These are phyloP conservation scores for Russula vinacea DNA, from an alignment of 768 basidiomycete species.

Conservation along the genomic window DNA sequence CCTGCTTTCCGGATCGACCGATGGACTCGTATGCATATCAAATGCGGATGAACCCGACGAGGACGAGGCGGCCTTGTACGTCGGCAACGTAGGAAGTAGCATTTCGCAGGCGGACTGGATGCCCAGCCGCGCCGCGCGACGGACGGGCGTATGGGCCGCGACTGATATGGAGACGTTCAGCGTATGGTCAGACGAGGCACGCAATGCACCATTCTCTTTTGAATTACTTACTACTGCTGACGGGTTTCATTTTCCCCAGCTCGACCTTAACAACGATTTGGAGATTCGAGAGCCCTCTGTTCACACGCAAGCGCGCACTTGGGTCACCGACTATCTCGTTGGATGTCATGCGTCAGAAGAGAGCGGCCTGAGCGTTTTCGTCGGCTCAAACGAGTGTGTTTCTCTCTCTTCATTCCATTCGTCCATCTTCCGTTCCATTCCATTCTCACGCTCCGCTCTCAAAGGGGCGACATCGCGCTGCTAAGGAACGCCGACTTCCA, in stretches of 20 bases:
- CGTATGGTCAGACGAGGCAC: slow-evolving; percentile 72
- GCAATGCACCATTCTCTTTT: neutral
- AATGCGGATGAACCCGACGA: slow-evolving; percentile 76
- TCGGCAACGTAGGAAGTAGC: slow-evolving; percentile 85
- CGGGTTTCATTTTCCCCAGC: slow-evolving; percentile 39
- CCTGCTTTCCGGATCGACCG: slow-evolving; percentile 79
- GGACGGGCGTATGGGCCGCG: slow-evolving; percentile 65
- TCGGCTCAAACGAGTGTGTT: slow-evolving; percentile 70
- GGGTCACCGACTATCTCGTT: slow-evolving; percentile 80
- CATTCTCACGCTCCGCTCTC: neutral
- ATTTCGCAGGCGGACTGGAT: slow-evolving; percentile 76
- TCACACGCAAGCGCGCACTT: slow-evolving; percentile 53
- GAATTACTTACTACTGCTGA: neutral
- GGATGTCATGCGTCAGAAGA: slow-evolving; percentile 42
- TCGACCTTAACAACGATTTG: slow-evolving; percentile 53
- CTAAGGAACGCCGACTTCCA: slow-evolving; percentile 33
- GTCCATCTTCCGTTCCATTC: neutral
- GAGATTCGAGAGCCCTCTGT: slow-evolving; percentile 67
- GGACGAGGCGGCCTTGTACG: slow-evolving; percentile 77
- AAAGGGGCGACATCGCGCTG: slow-evolving; percentile 38
- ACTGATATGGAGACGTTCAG: slow-evolving; percentile 97
- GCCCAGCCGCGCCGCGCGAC: slow-evolving; percentile 34
- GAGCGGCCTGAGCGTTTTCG: slow-evolving; percentile 53
- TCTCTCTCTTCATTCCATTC: neutral
- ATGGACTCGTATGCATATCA: slow-evolving; percentile 75